Evolutionary conservation across 805 yeast genomes (phyloP).

Genomic region (Starmerella geochares): DNA sequence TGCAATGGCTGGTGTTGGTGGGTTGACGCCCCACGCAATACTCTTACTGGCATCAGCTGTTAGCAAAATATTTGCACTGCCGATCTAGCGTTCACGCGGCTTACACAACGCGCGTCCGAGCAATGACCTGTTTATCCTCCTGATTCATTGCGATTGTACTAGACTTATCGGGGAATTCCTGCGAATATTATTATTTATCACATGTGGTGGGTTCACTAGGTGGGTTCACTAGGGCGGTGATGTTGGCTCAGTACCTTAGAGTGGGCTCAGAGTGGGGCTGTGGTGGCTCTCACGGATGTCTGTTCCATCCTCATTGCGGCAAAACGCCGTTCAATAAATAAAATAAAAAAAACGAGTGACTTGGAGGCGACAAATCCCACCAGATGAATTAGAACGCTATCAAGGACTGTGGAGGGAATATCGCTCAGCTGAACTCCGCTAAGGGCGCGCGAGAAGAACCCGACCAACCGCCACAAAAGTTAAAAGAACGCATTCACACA

Average conservation of each 20-base stretch:
- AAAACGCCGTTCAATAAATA: not conserved
- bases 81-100: not conserved
- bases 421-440: too few species aligned
- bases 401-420: not conserved
- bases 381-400: too few species aligned
- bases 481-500: not conserved
- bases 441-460: too few species aligned
- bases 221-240: too few species aligned
- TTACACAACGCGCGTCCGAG: slow-evolving; percentile 1
- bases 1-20: not conserved
- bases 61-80: not conserved
- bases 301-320: not conserved
- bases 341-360: not conserved
- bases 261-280: too few species aligned
- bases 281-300: not conserved
- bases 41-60: not conserved
- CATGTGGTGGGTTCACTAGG: too few species aligned
- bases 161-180: not conserved
- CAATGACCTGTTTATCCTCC: too few species aligned
- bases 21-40: not conserved
- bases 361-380: too few species aligned
- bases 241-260: too few species aligned
- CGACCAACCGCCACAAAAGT: not conserved
- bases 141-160: not conserved
- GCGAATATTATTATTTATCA: not conserved